phyloP scores from a whole-genome alignment of 2,329 filamentous ascomycete genomes.

The Graphiopsis chlorocephala region DNA sequence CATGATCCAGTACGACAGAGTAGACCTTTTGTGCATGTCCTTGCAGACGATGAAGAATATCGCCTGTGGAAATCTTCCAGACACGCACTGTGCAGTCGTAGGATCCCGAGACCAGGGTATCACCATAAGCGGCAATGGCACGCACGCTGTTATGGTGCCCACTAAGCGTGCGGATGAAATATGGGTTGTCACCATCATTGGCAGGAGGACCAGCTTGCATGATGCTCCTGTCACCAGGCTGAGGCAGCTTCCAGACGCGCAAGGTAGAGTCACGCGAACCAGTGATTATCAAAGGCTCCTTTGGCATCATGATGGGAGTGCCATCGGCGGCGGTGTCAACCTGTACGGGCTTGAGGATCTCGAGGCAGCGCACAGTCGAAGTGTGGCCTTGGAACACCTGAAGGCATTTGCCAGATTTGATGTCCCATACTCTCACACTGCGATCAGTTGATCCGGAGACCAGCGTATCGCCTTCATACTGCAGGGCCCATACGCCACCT shows the following conservation, averaged over 20 bases:
- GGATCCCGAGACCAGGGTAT: slow-evolving; percentile 94
- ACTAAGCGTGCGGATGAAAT: slow-evolving; percentile 82
- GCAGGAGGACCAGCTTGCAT: slow-evolving; percentile 75
- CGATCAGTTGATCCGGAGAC: slow-evolving; percentile 96
- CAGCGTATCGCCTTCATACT: slow-evolving; percentile 91
- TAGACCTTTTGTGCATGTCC: slow-evolving; percentile 95
- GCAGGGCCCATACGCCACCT: slow-evolving; percentile 94
- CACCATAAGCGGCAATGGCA: slow-evolving; percentile 89
- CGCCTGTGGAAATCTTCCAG: slow-evolving; percentile 95
- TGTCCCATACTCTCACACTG: slow-evolving; percentile 99
- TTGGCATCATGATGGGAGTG: slow-evolving; percentile 80
- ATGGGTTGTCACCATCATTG: slow-evolving; percentile 79
- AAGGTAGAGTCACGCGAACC: slow-evolving; percentile 93
- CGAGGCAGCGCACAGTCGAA: slow-evolving; percentile 90
- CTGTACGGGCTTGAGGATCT: slow-evolving; percentile 85
- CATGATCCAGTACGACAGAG: slow-evolving; percentile 89
- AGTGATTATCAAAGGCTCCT: slow-evolving; percentile 93
- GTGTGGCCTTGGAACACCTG: slow-evolving; percentile 98
- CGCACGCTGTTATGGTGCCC: slow-evolving; percentile 93
- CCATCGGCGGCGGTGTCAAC: slow-evolving; percentile 71
- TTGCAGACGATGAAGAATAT: slow-evolving; percentile 76
- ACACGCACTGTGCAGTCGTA: slow-evolving; percentile 95
- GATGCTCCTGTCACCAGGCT: slow-evolving; percentile 71
- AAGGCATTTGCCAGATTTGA: slow-evolving; percentile 85
- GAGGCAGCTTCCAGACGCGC: slow-evolving; percentile 89